Evolutionary conservation across 2,329 filamentous ascomycete species (phyloP), one percentile per base, ranked within the genome.

Genomic region (Trichoderma breve): DNA sequence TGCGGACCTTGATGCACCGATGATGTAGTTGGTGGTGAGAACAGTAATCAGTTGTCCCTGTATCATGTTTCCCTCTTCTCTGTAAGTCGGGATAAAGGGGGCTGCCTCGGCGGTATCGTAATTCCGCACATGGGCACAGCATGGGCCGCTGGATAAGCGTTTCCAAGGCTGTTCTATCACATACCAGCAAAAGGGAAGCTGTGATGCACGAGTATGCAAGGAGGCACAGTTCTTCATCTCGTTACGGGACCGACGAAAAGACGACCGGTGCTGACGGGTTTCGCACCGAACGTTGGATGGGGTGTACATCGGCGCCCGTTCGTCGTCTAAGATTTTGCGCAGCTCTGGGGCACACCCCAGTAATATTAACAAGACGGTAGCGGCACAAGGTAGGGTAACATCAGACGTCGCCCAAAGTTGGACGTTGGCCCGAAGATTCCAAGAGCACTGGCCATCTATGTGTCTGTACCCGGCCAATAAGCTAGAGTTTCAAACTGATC

Each of bases 391-490:
- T 43, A 39, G 43, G 39, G 68, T 63, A 28, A 32, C 28, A 70
- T 63, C 43, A 39, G 60, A 55, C 58, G 32, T 58, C 58, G 11
- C 18, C 43, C 21, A 24, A 60, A 51, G 66, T 18, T 61, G 55
- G 53, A 36, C 39, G 53, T 69, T 69, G 34, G 36, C 14, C 28
- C 55, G 55, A 69, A 28, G 66, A 18, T 69, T 47, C 66, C 55
- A 47, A 28, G 55, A 64, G 68, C 68, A 71, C 68, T 71, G 60
- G 60, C 66, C 68, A 70, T 28, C 67, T 70, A 32, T 32, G 57
- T 58, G 51, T 61, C 36, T 69, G 66, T 28, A 39, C 53, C 55
- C 32, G 32, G 43, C 47, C 55, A 70, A 51, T 62, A 62, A 39
- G 15, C 39, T 53, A 14, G 30, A 70, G 36, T 36, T 47, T 61